Conservation (phyloP, 495 filamentous ascomycete genomes). For the Penicillium psychrofluorescens region DNA sequence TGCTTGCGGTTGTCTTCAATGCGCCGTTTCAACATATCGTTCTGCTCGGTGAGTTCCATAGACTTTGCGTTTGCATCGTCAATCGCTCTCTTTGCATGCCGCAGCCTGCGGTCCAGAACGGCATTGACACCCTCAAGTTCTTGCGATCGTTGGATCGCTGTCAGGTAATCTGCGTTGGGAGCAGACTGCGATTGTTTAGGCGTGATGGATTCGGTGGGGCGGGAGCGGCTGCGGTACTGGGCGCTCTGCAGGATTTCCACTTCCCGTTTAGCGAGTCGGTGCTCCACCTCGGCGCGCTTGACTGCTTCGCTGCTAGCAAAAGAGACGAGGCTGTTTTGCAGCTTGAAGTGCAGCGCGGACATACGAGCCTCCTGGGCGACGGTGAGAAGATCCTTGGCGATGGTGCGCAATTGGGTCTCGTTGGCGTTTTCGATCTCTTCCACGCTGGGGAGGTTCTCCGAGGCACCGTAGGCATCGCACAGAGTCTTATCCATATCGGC, state of each 20-base stretch:
- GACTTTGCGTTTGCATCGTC: slow-evolving; percentile 53
- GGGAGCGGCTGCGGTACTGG: slow-evolving; percentile 34
- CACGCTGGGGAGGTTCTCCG: slow-evolving; percentile 49
- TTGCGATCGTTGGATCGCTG: slow-evolving; percentile 44
- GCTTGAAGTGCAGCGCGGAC: slow-evolving; percentile 82
- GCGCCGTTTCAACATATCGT: slow-evolving; percentile 66
- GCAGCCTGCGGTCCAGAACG: slow-evolving; percentile 53
- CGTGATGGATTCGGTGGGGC: slow-evolving; percentile 23
- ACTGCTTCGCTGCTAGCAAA: slow-evolving; percentile 82
- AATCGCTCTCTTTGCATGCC: slow-evolving; percentile 68
- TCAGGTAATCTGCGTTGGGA: slow-evolving; percentile 32
- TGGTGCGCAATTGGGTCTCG: slow-evolving; percentile 50
- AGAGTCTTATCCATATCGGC: slow-evolving; percentile 49
- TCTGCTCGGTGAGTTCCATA: slow-evolving; percentile 55
- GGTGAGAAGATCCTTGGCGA: slow-evolving; percentile 47
- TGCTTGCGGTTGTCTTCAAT: slow-evolving; percentile 85
- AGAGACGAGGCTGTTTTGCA: slow-evolving; percentile 80
- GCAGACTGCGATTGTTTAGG: slow-evolving; percentile 22
- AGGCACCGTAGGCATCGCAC: slow-evolving; percentile 40
- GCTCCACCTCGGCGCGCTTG: slow-evolving; percentile 85
- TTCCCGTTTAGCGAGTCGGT: slow-evolving; percentile 85
- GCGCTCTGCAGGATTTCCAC: slow-evolving; percentile 73
- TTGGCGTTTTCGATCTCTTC: slow-evolving; percentile 59
- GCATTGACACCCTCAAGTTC: slow-evolving; percentile 59
- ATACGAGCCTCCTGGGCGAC: slow-evolving; percentile 61